Evolutionary conservation across 177 flowering plant species (phyloP), one percentile per base, ranked within the genome.

Genomic region (Vitis hybrid): DNA sequence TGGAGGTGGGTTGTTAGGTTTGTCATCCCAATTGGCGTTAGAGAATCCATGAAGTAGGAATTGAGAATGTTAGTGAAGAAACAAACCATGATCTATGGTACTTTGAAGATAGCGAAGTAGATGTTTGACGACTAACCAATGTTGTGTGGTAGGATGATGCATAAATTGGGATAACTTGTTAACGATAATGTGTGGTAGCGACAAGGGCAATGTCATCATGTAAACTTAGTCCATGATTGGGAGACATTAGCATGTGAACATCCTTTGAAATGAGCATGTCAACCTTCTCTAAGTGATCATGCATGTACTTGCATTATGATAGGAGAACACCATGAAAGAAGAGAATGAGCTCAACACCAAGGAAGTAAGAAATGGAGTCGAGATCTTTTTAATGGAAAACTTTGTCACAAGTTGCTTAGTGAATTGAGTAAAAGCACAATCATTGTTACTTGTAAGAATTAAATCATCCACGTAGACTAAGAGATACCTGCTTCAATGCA

Each of bases 141-240:
- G 63, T 24, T 60, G 40, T 5, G 63, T 60, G 40, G 63, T 60
- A 60, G 63, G 63, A 60, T 49, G 46, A 30, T 60, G 46, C 63
- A 60, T 60, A 30, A 60, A 60, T 11, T 60, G 63, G 27, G 63
- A 60, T 2, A 60, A 56, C 19, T 56, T 56, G 60, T n/a, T n/a
- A n/a, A n/a, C n/a, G n/a, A n/a, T n/a, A n/a, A n/a, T n/a, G n/a
- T n/a, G n/a, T n/a, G n/a, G n/a, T n/a, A n/a, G n/a, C n/a, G n/a
- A n/a, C n/a, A n/a, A n/a, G 13, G 16, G 63, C 0, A 40, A 40
- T 60, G 21, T 40, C 2, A 24, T 60, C 46, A 30, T 24, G 63
- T 24, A 60, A 40, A 60, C 46, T 27, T 60, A 24, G 63, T 14
- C 13, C 46, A 0, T 60, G 63, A 60, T 24, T 30, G 35, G 46